Evolutionary conservation across 2,329 filamentous ascomycete species (phyloP), one percentile per base, ranked within the genome.

Genomic region (Sclerotinia sclerotiorum): DNA sequence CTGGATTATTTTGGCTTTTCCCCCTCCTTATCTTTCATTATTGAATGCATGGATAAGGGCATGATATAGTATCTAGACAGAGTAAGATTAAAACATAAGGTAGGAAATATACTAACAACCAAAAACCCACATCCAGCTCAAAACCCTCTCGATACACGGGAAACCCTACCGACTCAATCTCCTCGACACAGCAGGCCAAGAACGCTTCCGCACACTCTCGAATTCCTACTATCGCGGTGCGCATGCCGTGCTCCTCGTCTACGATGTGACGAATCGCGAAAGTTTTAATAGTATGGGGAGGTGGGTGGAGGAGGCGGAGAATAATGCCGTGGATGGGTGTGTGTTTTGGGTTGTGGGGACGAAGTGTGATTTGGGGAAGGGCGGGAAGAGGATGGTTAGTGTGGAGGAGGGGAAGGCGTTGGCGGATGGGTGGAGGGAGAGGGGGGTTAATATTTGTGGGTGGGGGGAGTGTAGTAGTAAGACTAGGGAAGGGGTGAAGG

Each of bases 211-310:
- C 72, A 96, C 92, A 69, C 94, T 98, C 51, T 97, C 92, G 35
- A 87, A 95, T 72, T 95, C 91, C 56, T 99, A 98, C 82, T 98
- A 99, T 80, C 90, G 95, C 76, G 94, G 94, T 72, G 95, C 95
- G 2, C 94, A 95, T 5, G 95, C 94, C 73, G 94, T 94, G n/a
- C 90, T 99, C 63, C 85, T 99, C 70, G 89, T 98, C 72, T 99
- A 98, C 84, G 95, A 99, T 79, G 84, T 98, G 69, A 89, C 91
- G 39, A 88, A 90, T 76, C 77, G 83, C 44, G 81, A 83, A 62
- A 83, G 80, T 68, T 86, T 86, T 73, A 74, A 80, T 32, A 79
- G 81, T 61, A 84, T 86, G 82, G 82, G 83, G 57, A 78, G 79
- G 62, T 87, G 84, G 84, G 84, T 84, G 71, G 81, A 83, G 56